Evolutionary conservation across 2,329 filamentous ascomycete species (phyloP), one percentile per base, ranked within the genome.

Genomic region (Pseudogymnoascus sp.): DNA sequence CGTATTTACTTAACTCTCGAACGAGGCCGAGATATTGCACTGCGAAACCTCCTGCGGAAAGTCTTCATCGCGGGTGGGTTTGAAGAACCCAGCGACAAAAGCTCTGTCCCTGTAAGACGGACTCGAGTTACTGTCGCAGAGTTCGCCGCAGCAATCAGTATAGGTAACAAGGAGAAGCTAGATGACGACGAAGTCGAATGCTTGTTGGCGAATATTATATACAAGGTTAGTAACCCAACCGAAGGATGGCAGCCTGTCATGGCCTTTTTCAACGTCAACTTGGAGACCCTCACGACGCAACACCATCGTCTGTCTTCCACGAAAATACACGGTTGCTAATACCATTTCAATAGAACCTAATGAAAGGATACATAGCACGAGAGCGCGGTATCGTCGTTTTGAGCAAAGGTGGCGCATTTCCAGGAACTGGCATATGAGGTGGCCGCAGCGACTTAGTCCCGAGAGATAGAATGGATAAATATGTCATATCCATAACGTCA

Each of bases 301-400:
- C 7, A 22, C 25, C 43, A 15, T 14, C 22, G 33, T 15, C 9
- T 53, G 15, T 3, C 47, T 33, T 53, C 47, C 28, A 7, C 7
- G 9, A 30, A 53, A 30, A 53, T 18, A 28, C 6, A 12, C 68
- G 73, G 72, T 75, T 64, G 75, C 68, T 68, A 25, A 35, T 14
- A 60, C 3, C 9, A 53, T 14, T 33, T 33, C 9, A 53, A 58
- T 58, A 73, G 71, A 72, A 68, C 61, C 66, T 73, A 58, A 96
- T 99, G 90, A 99, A 97, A 76, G 94, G 95, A 39, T 99, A 99
- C 75, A 99, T 99, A 67, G 88, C 93, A 33, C 88, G 93, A 60
- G 92, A 96, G 67, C 85, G 89, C 67, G 89, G 88, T 35, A 92
- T 92, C 67, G 89, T 99, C 28, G 94, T 99, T 18, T 77, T 99